Evolutionary conservation across 23 red algal genomes (phyloP).

Genomic region (Gracilaria vermiculophylla): DNA sequence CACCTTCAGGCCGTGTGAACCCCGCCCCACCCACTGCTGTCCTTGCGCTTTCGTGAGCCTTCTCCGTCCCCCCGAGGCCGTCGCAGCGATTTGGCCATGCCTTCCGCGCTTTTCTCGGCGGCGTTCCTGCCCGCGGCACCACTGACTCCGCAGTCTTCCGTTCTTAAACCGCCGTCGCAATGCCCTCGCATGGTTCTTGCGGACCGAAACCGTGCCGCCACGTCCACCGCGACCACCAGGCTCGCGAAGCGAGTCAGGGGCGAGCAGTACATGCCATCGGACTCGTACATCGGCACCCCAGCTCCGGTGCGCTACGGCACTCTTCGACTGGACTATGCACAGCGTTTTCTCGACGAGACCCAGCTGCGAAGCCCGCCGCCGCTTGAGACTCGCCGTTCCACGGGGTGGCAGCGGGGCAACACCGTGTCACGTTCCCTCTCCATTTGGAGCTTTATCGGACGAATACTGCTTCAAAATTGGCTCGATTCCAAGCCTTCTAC

Average conservation of each 20-base stretch:
- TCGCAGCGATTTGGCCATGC: neutral
- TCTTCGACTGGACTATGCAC: conserved; percentile 48
- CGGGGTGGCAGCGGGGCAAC: conserved; percentile 60
- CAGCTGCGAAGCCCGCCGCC: neutral
- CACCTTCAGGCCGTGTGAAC: too few species aligned
- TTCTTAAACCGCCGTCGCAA: neutral
- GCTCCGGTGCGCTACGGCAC: conserved; percentile 12
- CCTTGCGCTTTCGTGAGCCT: too few species aligned
- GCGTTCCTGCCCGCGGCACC: neutral
- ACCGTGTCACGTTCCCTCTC: conserved; percentile 16
- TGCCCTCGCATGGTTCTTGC: conserved; percentile 7
- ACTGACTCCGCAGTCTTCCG: neutral
- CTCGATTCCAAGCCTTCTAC: conserved; percentile 22
- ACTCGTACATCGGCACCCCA: conserved; percentile 47
- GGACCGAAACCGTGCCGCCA: neutral
- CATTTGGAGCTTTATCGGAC: conserved; percentile 60
- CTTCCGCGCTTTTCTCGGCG: neutral
- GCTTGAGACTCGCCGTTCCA: conserved; percentile 29
- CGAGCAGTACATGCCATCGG: neutral
- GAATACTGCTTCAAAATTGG: conserved; percentile 46
- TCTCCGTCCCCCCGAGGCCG: too few species aligned
- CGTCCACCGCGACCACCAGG: too few species aligned
- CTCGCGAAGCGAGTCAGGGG: neutral
- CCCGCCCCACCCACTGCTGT: too few species aligned
- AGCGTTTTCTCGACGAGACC: neutral